phyloP scores from a whole-genome alignment of 139 green algal genomes.

The Monoraphidium neglectum region DNA sequence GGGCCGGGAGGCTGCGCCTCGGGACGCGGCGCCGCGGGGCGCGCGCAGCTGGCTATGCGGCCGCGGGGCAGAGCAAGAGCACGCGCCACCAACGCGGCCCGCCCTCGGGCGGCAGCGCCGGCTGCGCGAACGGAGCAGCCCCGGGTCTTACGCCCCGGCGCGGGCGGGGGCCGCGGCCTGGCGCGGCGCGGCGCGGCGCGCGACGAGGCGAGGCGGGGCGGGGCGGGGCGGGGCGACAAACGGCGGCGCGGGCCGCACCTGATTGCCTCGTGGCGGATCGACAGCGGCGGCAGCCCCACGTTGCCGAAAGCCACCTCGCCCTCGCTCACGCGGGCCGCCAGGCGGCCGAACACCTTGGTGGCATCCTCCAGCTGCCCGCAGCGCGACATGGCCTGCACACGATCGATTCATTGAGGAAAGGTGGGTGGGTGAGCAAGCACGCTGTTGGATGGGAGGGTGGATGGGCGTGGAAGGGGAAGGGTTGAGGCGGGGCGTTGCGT shows the following conservation, averaged over 20 bases:
- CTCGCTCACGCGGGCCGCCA: constrained; percentile 67
- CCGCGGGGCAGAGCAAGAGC: constrained; percentile 12
- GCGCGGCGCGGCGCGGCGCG: neutral
- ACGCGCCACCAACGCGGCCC: too few species aligned
- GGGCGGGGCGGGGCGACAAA: neutral
- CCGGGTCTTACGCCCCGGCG: neutral
- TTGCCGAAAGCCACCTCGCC: constrained; percentile 69
- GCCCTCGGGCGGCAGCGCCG: too few species aligned
- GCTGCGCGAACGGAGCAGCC: too few species aligned
- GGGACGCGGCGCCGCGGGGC: too few species aligned
- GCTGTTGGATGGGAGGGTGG: too few species aligned
- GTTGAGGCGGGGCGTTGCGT: too few species aligned
- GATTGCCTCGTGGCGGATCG: constrained; percentile 72
- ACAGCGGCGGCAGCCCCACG: constrained; percentile 58
- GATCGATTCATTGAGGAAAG: neutral
- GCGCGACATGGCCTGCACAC: neutral
- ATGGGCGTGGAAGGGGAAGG: too few species aligned
- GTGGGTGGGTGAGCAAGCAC: neutral
- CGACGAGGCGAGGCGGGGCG: neutral
- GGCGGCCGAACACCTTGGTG: constrained; percentile 39
- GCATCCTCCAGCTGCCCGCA: constrained; percentile 26
- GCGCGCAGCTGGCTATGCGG: too few species aligned
- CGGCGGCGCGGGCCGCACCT: too few species aligned
- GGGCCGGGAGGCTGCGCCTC: too few species aligned
- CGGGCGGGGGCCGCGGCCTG: neutral